Percentiles rank a stretch among this genome's conserved stretches.
Conservation (phyloP, 1,284 basidiomycete genomes). For the Thecaphora frezii region DNA sequence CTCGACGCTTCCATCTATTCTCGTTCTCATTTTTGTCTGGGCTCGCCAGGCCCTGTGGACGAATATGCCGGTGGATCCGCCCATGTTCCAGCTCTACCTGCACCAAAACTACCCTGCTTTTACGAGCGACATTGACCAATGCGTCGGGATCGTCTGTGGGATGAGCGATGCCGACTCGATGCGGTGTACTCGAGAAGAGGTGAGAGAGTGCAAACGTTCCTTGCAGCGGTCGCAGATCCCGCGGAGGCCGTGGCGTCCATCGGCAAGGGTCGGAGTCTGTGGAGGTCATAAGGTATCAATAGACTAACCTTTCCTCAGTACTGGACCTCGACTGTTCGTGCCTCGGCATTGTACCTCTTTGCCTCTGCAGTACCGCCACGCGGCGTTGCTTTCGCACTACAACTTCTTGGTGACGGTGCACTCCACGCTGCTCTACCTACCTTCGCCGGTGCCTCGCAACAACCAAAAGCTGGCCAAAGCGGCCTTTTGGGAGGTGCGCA, state of each 20-base stretch:
- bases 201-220: constrained; percentile 60
- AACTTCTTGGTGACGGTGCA: constrained; percentile 78
- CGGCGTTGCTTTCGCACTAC: constrained; percentile 72
- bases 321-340: too few relatives aligned
- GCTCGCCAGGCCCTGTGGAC: constrained; percentile 69
- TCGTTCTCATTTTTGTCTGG: too few relatives aligned
- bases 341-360: too few relatives aligned
- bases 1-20: too few relatives aligned
- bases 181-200: constrained; percentile 68
- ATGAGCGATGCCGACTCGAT: constrained; percentile 77
- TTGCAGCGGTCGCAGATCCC: neutral
- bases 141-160: constrained; percentile 71
- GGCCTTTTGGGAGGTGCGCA: constrained; percentile 62
- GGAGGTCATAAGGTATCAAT: too few relatives aligned
- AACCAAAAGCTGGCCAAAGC: constrained; percentile 71
- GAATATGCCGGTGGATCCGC: constrained; percentile 86
- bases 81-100: constrained; percentile 82
- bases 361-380: constrained; percentile 68
- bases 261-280: too few relatives aligned
- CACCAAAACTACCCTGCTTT: constrained; percentile 91
- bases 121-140: constrained; percentile 76
- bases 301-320: too few relatives aligned
- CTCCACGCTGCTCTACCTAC: constrained; percentile 78
- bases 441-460: constrained; percentile 74
- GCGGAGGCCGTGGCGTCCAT: too few relatives aligned